A percentile compares a stretch with the other conserved stretches of the same genome.
Evolutionary conservation across 306 rosid genomes (phyloP).

Genomic region (Casuarina cunninghamiana): DNA sequence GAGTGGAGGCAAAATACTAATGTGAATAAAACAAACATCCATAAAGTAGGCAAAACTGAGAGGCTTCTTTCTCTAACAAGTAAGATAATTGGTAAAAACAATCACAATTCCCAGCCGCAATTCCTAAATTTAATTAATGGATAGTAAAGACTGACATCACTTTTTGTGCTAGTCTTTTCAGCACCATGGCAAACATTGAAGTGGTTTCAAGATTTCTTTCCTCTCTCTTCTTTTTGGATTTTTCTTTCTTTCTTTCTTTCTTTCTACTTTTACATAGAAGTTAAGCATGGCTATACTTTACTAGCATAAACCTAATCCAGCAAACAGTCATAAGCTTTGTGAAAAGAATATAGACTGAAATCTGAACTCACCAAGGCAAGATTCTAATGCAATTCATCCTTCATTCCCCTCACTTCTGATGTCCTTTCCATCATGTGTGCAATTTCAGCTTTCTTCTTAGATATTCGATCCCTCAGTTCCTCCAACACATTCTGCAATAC

Average conservation of each 20-base stretch:
- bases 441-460: slow-evolving; percentile 57
- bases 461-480: slow-evolving; percentile 41
- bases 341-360: slow-evolving; percentile 22
- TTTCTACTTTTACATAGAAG: no score
- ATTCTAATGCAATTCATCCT: slow-evolving; percentile 52
- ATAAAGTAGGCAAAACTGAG: not conserved
- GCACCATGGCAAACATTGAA: not conserved
- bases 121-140: not conserved
- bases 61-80: not conserved
- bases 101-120: not conserved
- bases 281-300: not conserved
- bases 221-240: not conserved
- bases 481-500: slow-evolving; percentile 48
- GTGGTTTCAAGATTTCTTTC: not conserved
- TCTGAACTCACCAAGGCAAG: slow-evolving; percentile 59
- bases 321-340: slow-evolving; percentile 14
- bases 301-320: slow-evolving; percentile 6
- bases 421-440: slow-evolving; percentile 62
- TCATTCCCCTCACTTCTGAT: slow-evolving; percentile 64
- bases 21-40: not conserved
- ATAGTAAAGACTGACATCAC: not conserved
- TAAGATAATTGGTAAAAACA: not conserved
- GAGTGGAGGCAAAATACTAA: slow-evolving; percentile 21
- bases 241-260: not conserved
- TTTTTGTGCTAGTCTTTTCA: not conserved